Evolutionary conservation across 2,329 filamentous ascomycete genomes (phyloP), one percentile per base, ranked within the genome.

Genomic region (Neonectria faginata): DNA sequence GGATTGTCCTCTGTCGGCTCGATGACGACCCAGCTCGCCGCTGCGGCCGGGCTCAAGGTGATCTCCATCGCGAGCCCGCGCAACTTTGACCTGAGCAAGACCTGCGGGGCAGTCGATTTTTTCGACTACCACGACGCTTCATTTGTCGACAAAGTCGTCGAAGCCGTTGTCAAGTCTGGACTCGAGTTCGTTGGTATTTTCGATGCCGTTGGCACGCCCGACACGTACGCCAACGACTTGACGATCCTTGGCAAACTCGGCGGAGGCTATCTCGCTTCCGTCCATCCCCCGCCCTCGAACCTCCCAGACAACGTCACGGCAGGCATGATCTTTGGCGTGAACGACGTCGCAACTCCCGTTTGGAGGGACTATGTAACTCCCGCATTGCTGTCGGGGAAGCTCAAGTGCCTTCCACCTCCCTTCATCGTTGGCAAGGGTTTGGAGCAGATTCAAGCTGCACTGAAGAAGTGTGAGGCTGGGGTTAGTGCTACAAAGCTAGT

Each of bases 1-100:
- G 86, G 84, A 4, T 47, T 20, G 5, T 47, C 44, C 22, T 47
- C 44, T 14, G 44, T 16, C 20, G 44, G 44, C 18, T 47, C 44
- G 3, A 47, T 47, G 44, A 27, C 44, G 44, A 47, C 44, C 3
- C 44, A 47, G 18, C 25, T 52, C 16, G 48, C 48, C 16, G 22
- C 73, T 3, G 78, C 76, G 0, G 77, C 79, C 5, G 83, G 83
- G 0, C 81, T 80, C 62, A 72, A 79, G 9, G 82, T 85, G 14
- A 64, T 83, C 29, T 69, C 80, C 4, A 82, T 80, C 4, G 76
- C 77, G 0, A 80, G 79, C 3, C 68, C 73, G 16, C 77, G 72
- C 53, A 85, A 85, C 20, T 47, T 47, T 16, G 11, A 25, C 18
- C 10, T 47, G 12, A 22, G 44, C 44, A 47, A 7, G 18, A 7